These are phyloP conservation scores for Peterozyma xylosa DNA, from an alignment of 805 yeast genomes.

Conservation along the genomic window DNA sequence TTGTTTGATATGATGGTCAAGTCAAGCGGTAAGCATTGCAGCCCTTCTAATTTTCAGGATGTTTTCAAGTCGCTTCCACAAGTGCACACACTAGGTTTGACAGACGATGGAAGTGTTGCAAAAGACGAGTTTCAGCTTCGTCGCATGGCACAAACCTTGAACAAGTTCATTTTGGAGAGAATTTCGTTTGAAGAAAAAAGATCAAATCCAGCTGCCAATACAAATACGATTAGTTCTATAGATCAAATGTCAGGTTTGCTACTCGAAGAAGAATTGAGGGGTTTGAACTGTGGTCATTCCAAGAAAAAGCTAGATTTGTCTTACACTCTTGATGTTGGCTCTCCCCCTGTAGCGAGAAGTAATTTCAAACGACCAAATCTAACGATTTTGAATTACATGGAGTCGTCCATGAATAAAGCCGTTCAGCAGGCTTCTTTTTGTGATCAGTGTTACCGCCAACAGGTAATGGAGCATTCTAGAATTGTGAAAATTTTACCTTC, in stretches of 20 bases:
- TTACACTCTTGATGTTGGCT: slow-evolving; percentile 35
- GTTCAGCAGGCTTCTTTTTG: slow-evolving; percentile 45
- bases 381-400: slow-evolving; percentile 50
- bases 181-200: slow-evolving; percentile 41
- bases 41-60: slow-evolving; percentile 71
- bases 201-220: slow-evolving; percentile 14
- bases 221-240: slow-evolving; percentile 9
- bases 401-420: slow-evolving; percentile 48
- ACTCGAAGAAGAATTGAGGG: slow-evolving; percentile 31
- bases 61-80: slow-evolving; percentile 39
- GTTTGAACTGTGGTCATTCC: slow-evolving; percentile 30
- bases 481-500: slow-evolving; percentile 54
- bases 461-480: slow-evolving; percentile 45
- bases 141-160: slow-evolving; percentile 42
- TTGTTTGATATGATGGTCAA: slow-evolving; percentile 86
- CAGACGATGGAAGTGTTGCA: slow-evolving; percentile 29
- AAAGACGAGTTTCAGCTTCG: slow-evolving; percentile 37
- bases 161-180: slow-evolving; percentile 48
- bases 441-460: slow-evolving; percentile 42
- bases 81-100: slow-evolving; percentile 44
- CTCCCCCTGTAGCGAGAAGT: slow-evolving; percentile 23
- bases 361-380: slow-evolving; percentile 17
- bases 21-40: slow-evolving; percentile 71
- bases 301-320: slow-evolving; percentile 27
- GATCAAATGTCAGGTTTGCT: slow-evolving; percentile 32